Evolutionary conservation across 1,139 yeast genomes (phyloP), one percentile per base, ranked within the genome.

Genomic region (Ashbya aceris): DNA sequence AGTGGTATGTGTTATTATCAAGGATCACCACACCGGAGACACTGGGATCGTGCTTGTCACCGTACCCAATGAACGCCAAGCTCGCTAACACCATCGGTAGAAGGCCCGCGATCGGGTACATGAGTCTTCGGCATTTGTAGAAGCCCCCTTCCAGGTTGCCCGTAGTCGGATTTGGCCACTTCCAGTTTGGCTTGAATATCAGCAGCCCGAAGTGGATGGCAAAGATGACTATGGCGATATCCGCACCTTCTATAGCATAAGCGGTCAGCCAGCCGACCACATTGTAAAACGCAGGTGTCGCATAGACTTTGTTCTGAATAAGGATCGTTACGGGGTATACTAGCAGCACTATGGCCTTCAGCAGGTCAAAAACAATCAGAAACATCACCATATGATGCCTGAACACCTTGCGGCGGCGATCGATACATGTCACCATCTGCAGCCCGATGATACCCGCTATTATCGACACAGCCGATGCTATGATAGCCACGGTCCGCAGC

Each of bases 191-290:
- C 48, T 68, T 68, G 60, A 84, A 84, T 13, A 87, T 81, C 28
- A 86, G 66, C 36, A 87, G 61, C 33, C 79, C 86, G 7, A 91
- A 82, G 61, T 87, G 96, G 14, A 86, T 62, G 1, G 96, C 95
- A 63, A 87, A 82, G 29, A 84, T 73, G 36, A 86, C 65, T 39
- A 87, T 87, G 23, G 94, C 93, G 36, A 85, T 61, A 63, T 87
- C 96, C 2, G 93, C 87, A 11, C 95, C 95, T 61, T 86, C 95
- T 27, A 84, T 82, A 28, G 89, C 74, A 33, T 79, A 71, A 1
- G 93, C 85, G 0, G 95, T 82, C 62, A 86, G 79, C 68, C 84
- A 87, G 4, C 96, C 96, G 38, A 85, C 76, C 10, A 79, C 79
- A 55, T 83, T 79, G 53, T 85, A 78, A 50, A 83, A 78, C 31